Base-by-base conservation (phyloP, 306 rosid species). In the Dalbergia cultrata region DNA sequence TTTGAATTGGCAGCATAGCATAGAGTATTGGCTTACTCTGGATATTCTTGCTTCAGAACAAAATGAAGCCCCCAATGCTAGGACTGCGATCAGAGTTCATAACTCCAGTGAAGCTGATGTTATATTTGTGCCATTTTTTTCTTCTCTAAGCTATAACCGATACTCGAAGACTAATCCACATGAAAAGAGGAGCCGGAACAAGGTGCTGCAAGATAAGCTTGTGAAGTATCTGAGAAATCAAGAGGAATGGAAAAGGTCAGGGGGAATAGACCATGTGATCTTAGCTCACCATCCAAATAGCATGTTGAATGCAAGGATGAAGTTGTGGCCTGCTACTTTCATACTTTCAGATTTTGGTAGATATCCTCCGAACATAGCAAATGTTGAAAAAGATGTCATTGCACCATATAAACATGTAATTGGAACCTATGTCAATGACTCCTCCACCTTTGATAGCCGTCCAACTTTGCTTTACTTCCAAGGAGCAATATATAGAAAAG, bases 231-330 rank as follows among this genome's bases (percentile, higher is more conserved):
- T 93, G 87, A 90, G 72, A 9, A 80, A 62, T 47, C 93, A 86
- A 84, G 59, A 77, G 85, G 93, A 88, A 59, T 93, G 98, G 98
- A 90, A 86, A 84, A 86, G 74, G 7, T 91, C 92, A 13, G 92
- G 94, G 21, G 98, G 98, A 62, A 76, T 60, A 67, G 97, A 93
- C 64, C 98, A 93, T 85, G 81, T 93, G 86, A 85, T 93, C 49
- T 66, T 93, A 82, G 98, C 97, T 9, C 98, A 93, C 70, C 97
- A 93, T 87, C 98, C 98, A 0, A 93, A 93, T 78, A 93, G 98
- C 72, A 87, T 93, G 91, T 79, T 87, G 76, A 87, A 90, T 58
- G 97, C 97, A 5, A 88, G 98, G 80, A 85, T 52, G 77, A 85
- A 90, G 49, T 63, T 93, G 6, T 93, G 94, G 92, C 88, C 93